Base-by-base conservation (phyloP, 2,329 filamentous ascomycete genomes). In the Endothia cerciana region DNA sequence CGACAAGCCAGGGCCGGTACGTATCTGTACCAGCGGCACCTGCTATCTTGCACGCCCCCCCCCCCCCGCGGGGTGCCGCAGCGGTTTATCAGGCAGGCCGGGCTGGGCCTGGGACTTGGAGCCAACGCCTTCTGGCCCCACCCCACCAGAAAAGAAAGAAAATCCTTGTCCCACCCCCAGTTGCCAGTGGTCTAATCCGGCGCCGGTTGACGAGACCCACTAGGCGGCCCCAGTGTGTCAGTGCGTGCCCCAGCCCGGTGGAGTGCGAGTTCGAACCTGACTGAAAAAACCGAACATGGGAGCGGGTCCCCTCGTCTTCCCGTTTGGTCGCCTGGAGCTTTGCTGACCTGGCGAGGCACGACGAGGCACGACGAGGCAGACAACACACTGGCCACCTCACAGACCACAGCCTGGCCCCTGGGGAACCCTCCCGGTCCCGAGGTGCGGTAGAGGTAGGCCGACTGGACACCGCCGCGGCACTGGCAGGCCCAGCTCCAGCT, bases 351-450 rank as follows among this genome's bases (percentile, higher is more conserved):
- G 17, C n/a, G n/a, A n/a, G n/a, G n/a, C 17, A 17, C 22, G 45
- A 13, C 45, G 11, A 22, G 22, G 47, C 11, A 22, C 13, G 22
- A 6, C 17, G 30, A 55, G 51, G 51, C 51, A 36, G 51, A 55
- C 51, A 55, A 55, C 51, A 36, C 51, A 55, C n/a, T 55, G 51
- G 51, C 51, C 30, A 36, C 51, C 30, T 36, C 28, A 36, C 28
- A 36, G 30, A 30, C 28, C 51, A 55, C 30, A n/a, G 28, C 28
- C 51, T n/a, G 25, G 13, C 28, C 47, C 47, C 47, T 51, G 47
- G n/a, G n/a, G 43, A 45, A n/a, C 19, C 19, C 43, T 19, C 17
- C 43, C 19, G n/a, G n/a, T n/a, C n/a, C n/a, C n/a, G n/a, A n/a
- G n/a, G 19, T 45, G 19, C 19, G 33, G 33, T 36, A 36, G 6